Evolutionary conservation across 805 yeast species (phyloP).

Genomic region (Candida alai): DNA sequence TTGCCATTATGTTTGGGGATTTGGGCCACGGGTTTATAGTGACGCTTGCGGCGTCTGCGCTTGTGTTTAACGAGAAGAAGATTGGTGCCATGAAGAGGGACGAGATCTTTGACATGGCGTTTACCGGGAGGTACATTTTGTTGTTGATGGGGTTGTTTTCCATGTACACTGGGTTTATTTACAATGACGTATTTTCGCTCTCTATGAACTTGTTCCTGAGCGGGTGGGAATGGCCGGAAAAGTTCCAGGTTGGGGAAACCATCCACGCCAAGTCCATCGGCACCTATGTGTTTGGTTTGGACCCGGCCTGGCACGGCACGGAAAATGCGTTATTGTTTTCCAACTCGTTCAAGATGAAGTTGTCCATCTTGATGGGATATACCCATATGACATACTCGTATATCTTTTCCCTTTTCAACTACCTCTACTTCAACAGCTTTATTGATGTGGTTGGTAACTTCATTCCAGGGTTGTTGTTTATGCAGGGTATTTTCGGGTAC

Average conservation of each 20-base stretch:
- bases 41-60: constrained; percentile 62
- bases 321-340: constrained; percentile 88
- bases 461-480: constrained; percentile 87
- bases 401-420: constrained; percentile 80
- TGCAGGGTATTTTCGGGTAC: constrained; percentile 96
- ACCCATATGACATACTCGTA: constrained; percentile 90
- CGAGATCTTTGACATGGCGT: constrained; percentile 97
- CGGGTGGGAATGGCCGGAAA: constrained; percentile 92
- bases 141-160: constrained; percentile 92
- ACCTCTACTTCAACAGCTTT: constrained; percentile 58
- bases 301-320: constrained; percentile 95
- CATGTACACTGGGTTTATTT: constrained; percentile 89
- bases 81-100: constrained; percentile 71
- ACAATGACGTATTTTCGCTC: constrained; percentile 90
- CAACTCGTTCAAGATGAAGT: constrained; percentile 96
- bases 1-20: constrained; percentile 99
- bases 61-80: constrained; percentile 71
- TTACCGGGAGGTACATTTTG: constrained; percentile 84
- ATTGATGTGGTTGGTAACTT: constrained; percentile 91
- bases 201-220: constrained; percentile 84
- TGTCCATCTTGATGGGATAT: constrained; percentile 92
- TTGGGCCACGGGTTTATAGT: constrained; percentile 91
- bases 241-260: constrained; percentile 64
- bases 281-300: constrained; percentile 81
- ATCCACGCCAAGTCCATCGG: constrained; percentile 65